Evolutionary conservation across 441 rosid genomes (phyloP), one percentile per base, ranked within the genome.

Genomic region (Flueggea neowawraea): DNA sequence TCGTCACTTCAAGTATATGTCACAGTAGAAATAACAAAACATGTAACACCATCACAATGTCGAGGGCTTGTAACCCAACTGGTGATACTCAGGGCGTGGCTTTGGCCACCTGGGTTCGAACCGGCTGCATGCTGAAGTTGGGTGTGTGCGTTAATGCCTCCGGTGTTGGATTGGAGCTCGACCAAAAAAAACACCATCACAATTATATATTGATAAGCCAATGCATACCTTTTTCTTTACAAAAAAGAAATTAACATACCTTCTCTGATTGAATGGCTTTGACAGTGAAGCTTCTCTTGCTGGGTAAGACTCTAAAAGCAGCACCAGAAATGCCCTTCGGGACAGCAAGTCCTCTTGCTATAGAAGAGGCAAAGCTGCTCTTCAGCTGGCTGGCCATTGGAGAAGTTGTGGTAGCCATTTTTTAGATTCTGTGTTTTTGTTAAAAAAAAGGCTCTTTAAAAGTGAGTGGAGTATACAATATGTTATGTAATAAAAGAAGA

Each of bases 341-440:
- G 14, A 74, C 77, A 52, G 72, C 76, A 8, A 86, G 73, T 54
- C 72, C 73, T 49, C 80, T 83, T 3, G 75, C 52, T 4, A 70
- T 50, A 43, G 89, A 74, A 6, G 95, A 81, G 22, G 96, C 76
- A 66, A 87, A 89, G 84, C 83, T 80, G 82, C 85, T 83, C 77
- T 73, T 87, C 33, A 89, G 86, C 64, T 85, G 97, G 78, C 86
- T 82, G 16, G 95, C 99, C 95, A 95, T 87, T 65, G 99, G 91
- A 78, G 95, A 84, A 64, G 96, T 76, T 62, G 90, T 71, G 32
- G 89, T 67, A 44, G 96, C 86, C 88, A 47, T 47, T 0, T 47
- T 47, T 10, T 0, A 47, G 50, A 47, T 47, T 47, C 9, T 9
- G 50, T 47, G 50, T 47, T 22, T 22, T 22, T 6, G 12, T 43